Evolutionary conservation across 2,329 filamentous ascomycete species (phyloP), one percentile per base, ranked within the genome.

Genomic region (Lecanicillium sp.): DNA sequence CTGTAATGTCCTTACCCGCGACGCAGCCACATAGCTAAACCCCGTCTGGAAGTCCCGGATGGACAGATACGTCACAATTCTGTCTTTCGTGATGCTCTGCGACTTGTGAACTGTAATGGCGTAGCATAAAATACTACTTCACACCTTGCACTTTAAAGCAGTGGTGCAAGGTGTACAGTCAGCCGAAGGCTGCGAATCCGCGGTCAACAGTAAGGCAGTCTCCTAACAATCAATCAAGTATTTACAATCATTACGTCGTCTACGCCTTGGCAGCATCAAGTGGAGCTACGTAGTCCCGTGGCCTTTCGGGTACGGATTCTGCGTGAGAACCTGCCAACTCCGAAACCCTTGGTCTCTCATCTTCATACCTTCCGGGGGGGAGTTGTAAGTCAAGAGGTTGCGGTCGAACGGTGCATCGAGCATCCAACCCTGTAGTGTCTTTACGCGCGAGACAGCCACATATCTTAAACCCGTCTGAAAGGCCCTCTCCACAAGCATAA

Each of bases 61-160:
- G 40, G 39, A 44, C 19, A 44, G 39, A 40, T 42, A 39, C n/a
- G 33, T 42, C 33, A 42, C 33, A 29, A 44, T 44, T 27, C 42
- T 42, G 36, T 45, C 43, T 40, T 45, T 40, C 13, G 33, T 44
- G 29, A 42, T 44, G 32, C 34, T 35, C 40, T 42, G 31, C 40
- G 32, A 42, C 40, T 41, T 41, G 33, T 41, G 33, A 22, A 41
- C 38, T 15, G 27, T 41, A 41, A 41, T 41, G 29, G 38, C 38
- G 28, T 35, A 34, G 33, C 38, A 41, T 29, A 41, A 27, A 18
- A 41, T 36, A n/a, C n/a, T n/a, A n/a, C n/a, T n/a, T n/a, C n/a
- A n/a, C n/a, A n/a, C n/a, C n/a, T n/a, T n/a, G n/a, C n/a, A n/a
- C n/a, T n/a, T n/a, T n/a, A n/a, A n/a, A n/a, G n/a, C n/a, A n/a